Percentiles rank a stretch among this genome's conserved stretches.
Evolutionary conservation across 139 green algal genomes (phyloP).

Genomic region (Coelastrella sp.): DNA sequence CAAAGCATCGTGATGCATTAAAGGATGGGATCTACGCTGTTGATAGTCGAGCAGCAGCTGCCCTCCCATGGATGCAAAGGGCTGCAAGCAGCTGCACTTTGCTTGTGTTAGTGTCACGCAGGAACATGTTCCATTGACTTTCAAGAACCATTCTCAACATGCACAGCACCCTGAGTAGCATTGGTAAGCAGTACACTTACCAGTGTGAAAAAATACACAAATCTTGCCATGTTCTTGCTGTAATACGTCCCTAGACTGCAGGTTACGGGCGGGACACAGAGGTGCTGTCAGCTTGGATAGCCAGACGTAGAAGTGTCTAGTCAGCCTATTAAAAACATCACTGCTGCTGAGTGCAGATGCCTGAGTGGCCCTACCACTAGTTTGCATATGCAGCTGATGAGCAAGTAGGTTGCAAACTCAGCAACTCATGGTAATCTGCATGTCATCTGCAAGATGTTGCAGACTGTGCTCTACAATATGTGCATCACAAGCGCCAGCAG

Average conservation of each 20-base stretch:
- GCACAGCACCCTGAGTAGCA: neutral
- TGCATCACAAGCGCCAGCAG: neutral
- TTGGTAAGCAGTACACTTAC: neutral
- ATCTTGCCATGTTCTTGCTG: neutral
- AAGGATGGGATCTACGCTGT: no score
- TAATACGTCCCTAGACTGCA: neutral
- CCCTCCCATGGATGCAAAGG: no score
- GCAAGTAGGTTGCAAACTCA: neutral
- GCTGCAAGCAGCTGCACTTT: no score
- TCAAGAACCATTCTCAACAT: no score
- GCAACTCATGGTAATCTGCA: neutral
- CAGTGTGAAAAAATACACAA: slow-evolving; percentile 20
- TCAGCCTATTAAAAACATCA: neutral
- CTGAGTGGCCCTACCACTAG: no score
- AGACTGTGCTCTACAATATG: no score
- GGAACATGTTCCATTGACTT: no score
- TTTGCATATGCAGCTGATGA: neutral
- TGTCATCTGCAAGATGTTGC: no score
- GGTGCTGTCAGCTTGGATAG: no score
- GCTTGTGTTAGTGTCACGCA: no score
- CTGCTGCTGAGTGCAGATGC: neutral
- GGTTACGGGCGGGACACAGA: neutral
- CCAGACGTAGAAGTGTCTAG: neutral
- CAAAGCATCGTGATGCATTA: no score
- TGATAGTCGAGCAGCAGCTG: no score